Evolutionary conservation across 331 rosid genomes (phyloP).

Genomic region (Quercus phellos): DNA sequence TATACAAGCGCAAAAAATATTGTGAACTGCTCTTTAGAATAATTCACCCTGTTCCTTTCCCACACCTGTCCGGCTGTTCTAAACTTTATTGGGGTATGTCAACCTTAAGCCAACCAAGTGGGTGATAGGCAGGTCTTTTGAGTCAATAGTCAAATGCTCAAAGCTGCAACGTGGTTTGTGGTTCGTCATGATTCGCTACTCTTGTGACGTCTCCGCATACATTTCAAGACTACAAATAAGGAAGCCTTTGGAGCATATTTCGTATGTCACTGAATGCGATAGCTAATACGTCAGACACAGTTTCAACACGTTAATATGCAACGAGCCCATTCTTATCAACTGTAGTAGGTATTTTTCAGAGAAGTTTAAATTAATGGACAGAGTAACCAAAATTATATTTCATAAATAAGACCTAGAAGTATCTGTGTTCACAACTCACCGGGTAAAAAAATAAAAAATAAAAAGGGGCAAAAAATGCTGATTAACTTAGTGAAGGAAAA

Average conservation of each 20-base stretch:
- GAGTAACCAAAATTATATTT: neutral
- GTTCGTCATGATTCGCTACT: neutral
- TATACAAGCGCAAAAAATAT: too few relatives aligned
- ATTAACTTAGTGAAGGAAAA: neutral
- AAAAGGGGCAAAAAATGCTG: neutral
- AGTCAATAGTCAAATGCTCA: neutral
- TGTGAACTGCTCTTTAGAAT: too few relatives aligned
- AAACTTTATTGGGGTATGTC: neutral
- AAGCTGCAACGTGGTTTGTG: neutral
- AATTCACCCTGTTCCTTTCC: neutral
- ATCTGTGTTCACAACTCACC: neutral
- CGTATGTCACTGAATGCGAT: neutral
- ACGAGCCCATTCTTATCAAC: neutral
- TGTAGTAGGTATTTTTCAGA: neutral
- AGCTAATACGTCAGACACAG: neutral
- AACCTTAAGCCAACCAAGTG: neutral
- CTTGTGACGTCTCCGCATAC: neutral
- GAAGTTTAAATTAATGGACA: neutral
- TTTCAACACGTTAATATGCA: neutral
- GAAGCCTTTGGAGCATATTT: neutral
- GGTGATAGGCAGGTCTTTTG: too few relatives aligned
- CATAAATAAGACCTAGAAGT: neutral
- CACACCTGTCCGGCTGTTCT: neutral
- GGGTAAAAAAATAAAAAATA: too few relatives aligned
- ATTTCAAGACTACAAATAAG: neutral